Evolutionary conservation across 2,329 filamentous ascomycete species (phyloP), one percentile per base, ranked within the genome.

Genomic region (Fusarium incarnatum): DNA sequence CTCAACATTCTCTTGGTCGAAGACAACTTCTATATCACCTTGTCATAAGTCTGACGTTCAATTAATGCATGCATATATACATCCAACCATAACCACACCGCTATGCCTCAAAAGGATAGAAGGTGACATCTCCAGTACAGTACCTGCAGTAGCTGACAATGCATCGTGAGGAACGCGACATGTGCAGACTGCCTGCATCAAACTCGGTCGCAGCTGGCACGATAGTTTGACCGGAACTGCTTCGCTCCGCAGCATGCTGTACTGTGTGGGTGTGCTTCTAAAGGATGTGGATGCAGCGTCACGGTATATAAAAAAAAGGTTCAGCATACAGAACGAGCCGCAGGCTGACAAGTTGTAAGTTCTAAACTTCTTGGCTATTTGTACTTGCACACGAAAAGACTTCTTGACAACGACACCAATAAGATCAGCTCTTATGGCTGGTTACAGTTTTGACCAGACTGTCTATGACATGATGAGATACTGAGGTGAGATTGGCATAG

Each of bases 71-170:
- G 30, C 45, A 56, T 28, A 37, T 22, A 41, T 25, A 45, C 40
- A 32, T n/a, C 32, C 48, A 53, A 42, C 49, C 34, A 20, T 45
- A 42, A n/a, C 46, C 60, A 41, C 52, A 50, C 22, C 47, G 48
- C 64, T 58, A 63, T 63, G 18, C 64, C 62, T 47, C 45, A 67
- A 62, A 28, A 52, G 45, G 56, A 56, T 13, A 23, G 41, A 49
- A 57, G 42, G 58, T 53, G 47, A 18, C 50, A 53, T 67, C 34
- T 50, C 15, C 25, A 46, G 15, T 42, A 37, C 46, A 58, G 64
- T 67, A 67, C 64, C 64, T 67, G 64, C 64, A 67, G 64, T 63
- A 67, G 57, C 48, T 53, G 37, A 16, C 46, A 67, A 63, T 67
- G 50, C 34, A 57, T 56, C 42, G 4, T 13, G 47, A 52, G 49